Base-by-base conservation (phyloP, 129 eudicot species). In the Silybum marianum region DNA sequence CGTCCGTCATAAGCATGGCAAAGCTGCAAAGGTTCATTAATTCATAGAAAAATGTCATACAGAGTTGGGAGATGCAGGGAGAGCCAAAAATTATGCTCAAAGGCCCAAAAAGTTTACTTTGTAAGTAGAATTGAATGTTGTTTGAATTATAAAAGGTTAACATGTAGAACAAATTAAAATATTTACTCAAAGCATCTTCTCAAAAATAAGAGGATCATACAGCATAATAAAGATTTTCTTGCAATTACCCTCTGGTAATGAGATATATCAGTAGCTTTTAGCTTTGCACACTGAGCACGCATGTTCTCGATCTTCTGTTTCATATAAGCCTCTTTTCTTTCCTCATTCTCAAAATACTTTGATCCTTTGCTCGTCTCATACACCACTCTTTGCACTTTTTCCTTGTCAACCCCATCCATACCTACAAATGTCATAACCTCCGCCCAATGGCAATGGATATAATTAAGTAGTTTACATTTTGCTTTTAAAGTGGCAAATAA, bases 351-450 rank as follows among this genome's bases (percentile, higher is more conserved):
- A 19, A 91, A 96, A 83, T 88, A 96, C 91, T 93, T 96, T 58
- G 98, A 93, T 25, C 99, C 99, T 85, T 93, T 96, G 80, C 99
- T 96, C 98, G 91, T 96, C 84, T 96, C 99, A 83, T 96, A 96
- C 69, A 96, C 97, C 71, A 93, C 76, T 78, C 91, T 87, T 82
- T 96, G 99, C 80, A 96, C 99, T 79, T 90, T 96, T 62, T 96
- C 99, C 89, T 93, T 96, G 89, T 96, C 98, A 26, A 96, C 99
- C 69, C 98, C 98, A 25, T 96, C 99, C 98, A 93, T 96, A 75
- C 98, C 99, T 96, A 69, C 81, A 85, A 80, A 62, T 63, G 21
- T 19, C 9, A 85, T 32, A 63, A 65, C 30, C 69, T 7, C 69
- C 69, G 14, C 25, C 69, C 69, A 62, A 21, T 62, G 69, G 28